Evolutionary conservation across 306 rosid genomes (phyloP).

Genomic region (Cucumis cinereus): DNA sequence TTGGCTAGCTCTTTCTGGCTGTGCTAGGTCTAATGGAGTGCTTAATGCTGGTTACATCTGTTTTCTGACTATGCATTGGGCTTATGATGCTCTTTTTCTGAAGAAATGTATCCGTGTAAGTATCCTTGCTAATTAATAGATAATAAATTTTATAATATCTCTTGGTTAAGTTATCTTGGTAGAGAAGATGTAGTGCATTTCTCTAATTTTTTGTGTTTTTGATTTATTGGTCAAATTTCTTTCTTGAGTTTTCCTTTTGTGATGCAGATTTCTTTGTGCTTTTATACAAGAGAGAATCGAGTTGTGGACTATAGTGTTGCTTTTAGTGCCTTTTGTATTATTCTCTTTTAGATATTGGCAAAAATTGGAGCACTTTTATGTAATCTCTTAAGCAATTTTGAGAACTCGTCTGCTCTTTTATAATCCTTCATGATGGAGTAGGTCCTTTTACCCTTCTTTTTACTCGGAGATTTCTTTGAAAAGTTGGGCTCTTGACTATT

Average conservation of each 20-base stretch:
- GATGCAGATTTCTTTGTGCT: neutral
- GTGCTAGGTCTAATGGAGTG: constrained; percentile 82
- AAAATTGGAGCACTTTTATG: neutral
- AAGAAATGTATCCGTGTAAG: constrained; percentile 41
- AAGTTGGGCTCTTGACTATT: neutral
- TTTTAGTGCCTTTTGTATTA: neutral
- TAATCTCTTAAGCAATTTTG: neutral
- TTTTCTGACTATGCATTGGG: constrained; percentile 67
- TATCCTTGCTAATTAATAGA: neutral
- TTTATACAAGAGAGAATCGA: neutral
- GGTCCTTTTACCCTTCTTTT: neutral
- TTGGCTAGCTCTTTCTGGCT: constrained; percentile 55
- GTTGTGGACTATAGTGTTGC: neutral
- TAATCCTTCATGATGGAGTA: neutral
- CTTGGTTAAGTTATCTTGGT: neutral
- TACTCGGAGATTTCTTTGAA: neutral
- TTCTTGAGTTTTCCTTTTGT: neutral
- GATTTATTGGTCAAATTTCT: neutral
- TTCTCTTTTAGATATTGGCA: neutral
- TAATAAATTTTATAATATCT: neutral
- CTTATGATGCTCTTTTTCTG: constrained; percentile 40
- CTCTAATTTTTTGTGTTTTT: neutral
- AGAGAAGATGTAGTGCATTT: neutral
- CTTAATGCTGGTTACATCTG: constrained; percentile 82
- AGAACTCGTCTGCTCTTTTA: neutral